Conservation (phyloP, 495 filamentous ascomycete genomes). For the Sordaria brevicollis region DNA sequence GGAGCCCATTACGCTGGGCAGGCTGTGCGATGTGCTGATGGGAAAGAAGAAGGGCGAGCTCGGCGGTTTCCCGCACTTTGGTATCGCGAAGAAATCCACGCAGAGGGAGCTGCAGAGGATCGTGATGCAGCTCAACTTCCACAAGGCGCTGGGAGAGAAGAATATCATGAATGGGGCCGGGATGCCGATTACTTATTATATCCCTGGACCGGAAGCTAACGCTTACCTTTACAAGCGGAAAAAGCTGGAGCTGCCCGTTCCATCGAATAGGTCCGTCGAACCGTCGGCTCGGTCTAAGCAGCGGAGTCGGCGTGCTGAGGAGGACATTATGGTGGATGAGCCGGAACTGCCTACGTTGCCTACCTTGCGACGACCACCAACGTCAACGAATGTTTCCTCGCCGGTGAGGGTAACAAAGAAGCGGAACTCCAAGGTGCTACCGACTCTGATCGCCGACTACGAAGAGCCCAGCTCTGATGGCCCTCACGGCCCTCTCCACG, state of each 20-base stretch:
- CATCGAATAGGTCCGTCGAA: conserved; percentile 9
- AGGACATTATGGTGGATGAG: neutral
- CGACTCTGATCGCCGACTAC: conserved; percentile 12
- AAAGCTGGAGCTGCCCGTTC: conserved; percentile 8
- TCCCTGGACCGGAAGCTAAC: conserved; percentile 17
- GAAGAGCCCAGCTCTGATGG: conserved; percentile 29
- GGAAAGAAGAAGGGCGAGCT: conserved; percentile 25
- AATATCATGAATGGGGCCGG: conserved; percentile 23
- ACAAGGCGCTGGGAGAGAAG: conserved; percentile 39
- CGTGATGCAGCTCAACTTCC: conserved; percentile 30
- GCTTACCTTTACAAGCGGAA: conserved; percentile 18
- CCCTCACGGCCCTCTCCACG: conserved; percentile 19
- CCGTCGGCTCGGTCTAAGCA: conserved; percentile 3
- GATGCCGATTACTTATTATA: conserved; percentile 29
- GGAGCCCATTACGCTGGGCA: conserved; percentile 37
- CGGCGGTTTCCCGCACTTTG: conserved; percentile 23
- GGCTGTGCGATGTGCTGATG: conserved; percentile 40
- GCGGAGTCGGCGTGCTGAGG: neutral
- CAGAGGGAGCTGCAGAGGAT: conserved; percentile 39
- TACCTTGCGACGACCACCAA: conserved; percentile 40
- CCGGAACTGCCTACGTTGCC: conserved; percentile 16
- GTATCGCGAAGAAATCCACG: conserved; percentile 34
- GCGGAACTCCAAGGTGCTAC: conserved; percentile 31
- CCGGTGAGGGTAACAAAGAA: conserved; percentile 43
- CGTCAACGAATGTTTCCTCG: conserved; percentile 82